These are phyloP conservation scores for Vararia minispora DNA, from an alignment of 768 basidiomycete genomes.

Conservation along the genomic window DNA sequence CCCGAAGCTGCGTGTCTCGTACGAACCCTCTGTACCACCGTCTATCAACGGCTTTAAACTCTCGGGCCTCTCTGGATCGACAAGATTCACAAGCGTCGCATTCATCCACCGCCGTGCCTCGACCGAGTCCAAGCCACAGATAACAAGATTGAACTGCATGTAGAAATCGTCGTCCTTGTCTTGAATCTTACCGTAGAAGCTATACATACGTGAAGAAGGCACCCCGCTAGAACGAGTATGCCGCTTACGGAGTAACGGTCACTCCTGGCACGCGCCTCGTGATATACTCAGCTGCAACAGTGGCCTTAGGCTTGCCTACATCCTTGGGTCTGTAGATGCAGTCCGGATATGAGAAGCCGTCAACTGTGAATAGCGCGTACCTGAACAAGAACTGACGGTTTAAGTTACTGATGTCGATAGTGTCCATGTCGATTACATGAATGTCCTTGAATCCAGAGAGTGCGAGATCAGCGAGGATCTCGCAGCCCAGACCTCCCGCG, in stretches of 20 bases:
- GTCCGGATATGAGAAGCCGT: neutral
- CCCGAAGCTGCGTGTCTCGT: neutral
- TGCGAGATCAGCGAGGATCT: slow-evolving; percentile 94
- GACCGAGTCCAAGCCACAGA: slow-evolving; percentile 95
- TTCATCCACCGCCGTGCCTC: slow-evolving; percentile 99
- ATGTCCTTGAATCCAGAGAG: slow-evolving; percentile 96
- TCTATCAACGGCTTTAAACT: slow-evolving; percentile 95
- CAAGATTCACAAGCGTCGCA: slow-evolving; percentile 89
- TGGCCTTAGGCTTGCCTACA: slow-evolving; percentile 91
- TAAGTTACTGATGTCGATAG: slow-evolving; percentile 97
- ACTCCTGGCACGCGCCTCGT: slow-evolving; percentile 95
- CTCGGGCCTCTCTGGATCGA: slow-evolving; percentile 88
- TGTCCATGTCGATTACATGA: slow-evolving; percentile 99
- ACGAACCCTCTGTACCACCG: slow-evolving; percentile 90
- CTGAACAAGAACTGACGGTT: slow-evolving; percentile 98
- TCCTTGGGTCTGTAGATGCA: slow-evolving; percentile 56
- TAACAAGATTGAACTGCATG: slow-evolving; percentile 92
- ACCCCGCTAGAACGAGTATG: neutral
- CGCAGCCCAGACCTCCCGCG: slow-evolving; percentile 94
- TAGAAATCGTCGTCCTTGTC: slow-evolving; percentile 95
- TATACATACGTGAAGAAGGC: slow-evolving; percentile 21
- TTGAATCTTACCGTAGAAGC: slow-evolving; percentile 96
- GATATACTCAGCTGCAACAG: slow-evolving; percentile 88
- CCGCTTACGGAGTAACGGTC: slow-evolving; percentile 86
- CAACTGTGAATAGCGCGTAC: slow-evolving; percentile 28